Evolutionary conservation across 768 basidiomycete species (phyloP), one percentile per base, ranked within the genome.

Genomic region (Gyrodon lividus): DNA sequence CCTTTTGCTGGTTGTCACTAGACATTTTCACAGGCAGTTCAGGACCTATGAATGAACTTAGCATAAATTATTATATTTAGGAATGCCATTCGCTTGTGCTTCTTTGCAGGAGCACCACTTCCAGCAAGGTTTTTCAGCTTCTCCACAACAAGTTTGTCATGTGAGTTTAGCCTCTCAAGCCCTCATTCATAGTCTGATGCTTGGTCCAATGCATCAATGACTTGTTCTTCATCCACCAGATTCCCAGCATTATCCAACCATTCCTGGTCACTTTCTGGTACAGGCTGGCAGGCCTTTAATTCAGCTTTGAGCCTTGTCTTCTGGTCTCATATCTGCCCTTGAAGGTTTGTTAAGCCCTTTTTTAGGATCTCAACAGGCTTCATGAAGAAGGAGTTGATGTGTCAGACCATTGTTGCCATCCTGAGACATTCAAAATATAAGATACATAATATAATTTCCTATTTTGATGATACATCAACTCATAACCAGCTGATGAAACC

Each of bases 1-100:
- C 73, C 30, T 10, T 66, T 73, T 0, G 69, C 68, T 62, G 70
- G 68, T 33, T 48, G 46, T 10, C 57, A 54, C 38, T 37, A 46
- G 19, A 17, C 10, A 4, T 13, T 8, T n/a, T 6, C 19, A 28
- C 33, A 14, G 24, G 19, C 20, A 9, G 37, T 23, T 35, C 45
- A 17, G 43, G 35, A 43, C 46, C 52, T 54, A 23, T n/a, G 37
- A 44, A 39, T 23, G 22, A n/a, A n/a, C n/a, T n/a, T n/a, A n/a
- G n/a, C n/a, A n/a, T n/a, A n/a, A n/a, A n/a, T n/a, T n/a, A n/a
- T n/a, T n/a, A 30, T 43, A 24, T 31, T 22, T 17, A 52, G 31
- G 30, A 26, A 26, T 26, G 5, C 3, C 31, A 6, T 50, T 50
- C 14, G 4, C 40, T 50, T 54, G 4, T 4, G 12, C 17, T 50